Conservation (phyloP, 1,139 yeast genomes). For the Geotrichum armillariae region DNA sequence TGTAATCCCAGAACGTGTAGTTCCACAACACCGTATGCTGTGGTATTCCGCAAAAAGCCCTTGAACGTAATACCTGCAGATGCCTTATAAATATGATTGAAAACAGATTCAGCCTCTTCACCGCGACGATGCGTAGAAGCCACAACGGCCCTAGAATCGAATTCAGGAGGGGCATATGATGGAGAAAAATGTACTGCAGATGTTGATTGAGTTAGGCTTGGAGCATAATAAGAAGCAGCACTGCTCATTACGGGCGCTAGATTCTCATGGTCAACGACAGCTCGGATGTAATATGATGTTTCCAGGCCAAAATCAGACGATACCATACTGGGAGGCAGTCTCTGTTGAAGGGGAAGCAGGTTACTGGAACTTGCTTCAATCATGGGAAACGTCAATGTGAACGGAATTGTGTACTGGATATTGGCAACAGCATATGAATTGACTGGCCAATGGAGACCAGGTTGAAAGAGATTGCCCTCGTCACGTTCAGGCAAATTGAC, state of each 20-base stretch:
- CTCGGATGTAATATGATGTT: slow-evolving; percentile 11
- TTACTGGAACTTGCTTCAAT: background rate
- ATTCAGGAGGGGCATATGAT: slow-evolving; percentile 17
- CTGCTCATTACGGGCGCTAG: background rate
- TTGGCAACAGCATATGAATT: slow-evolving; percentile 5
- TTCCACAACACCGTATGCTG: slow-evolving; percentile 18
- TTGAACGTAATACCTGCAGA: slow-evolving; percentile 1
- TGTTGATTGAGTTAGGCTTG: background rate
- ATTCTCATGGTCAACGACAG: slow-evolving; percentile 3
- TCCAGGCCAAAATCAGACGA: slow-evolving; percentile 1
- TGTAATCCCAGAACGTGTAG: slow-evolving; percentile 21
- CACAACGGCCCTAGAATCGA: slow-evolving; percentile 11
- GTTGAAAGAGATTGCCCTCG: too few species aligned
- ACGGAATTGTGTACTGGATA: slow-evolving; percentile 1
- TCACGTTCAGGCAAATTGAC: background rate
- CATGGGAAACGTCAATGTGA: slow-evolving; percentile 9
- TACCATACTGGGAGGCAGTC: slow-evolving; percentile 10
- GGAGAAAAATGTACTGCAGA: slow-evolving; percentile 3
- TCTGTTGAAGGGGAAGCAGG: slow-evolving; percentile 10
- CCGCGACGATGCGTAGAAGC: background rate
- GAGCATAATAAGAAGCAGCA: background rate
- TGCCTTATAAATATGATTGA: slow-evolving; percentile 15
- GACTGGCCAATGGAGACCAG: background rate
- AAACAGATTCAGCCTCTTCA: slow-evolving; percentile 1
- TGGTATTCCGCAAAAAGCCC: slow-evolving; percentile 13